Evolutionary conservation across 306 rosid species (phyloP), one percentile per base, ranked within the genome.

Genomic region (Cicer bijugum): DNA sequence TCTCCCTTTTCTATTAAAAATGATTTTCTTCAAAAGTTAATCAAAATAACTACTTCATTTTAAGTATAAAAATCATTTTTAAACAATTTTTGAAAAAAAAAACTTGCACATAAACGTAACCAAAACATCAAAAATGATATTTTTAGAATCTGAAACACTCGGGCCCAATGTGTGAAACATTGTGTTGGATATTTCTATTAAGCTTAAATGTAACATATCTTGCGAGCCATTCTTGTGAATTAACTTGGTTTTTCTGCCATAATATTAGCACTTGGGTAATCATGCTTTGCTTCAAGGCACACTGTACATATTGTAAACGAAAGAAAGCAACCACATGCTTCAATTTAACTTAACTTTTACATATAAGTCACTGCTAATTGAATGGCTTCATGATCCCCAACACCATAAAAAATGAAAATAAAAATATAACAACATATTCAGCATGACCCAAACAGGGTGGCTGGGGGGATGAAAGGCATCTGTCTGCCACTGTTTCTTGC

Each of bases 401-500:
- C 39, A 53, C 40, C 55, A 46, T 44, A 23, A 51, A 51, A 42
- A 42, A 23, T 63, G 1, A 42, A 15, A 8, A 33, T 7, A 11
- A 16, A 48, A 23, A 6, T 14, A 39, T 16, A 47, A 46, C 0
- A 47, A 50, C 2, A 17, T 4, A 45, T 45, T 56, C 53, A 20
- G 37, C 69, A 19, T 45, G 9, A 38, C 68, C 61, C 12, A 78
- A 62, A 14, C 65, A 39, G 14, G 35, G 35, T 70, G 37, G 59
- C 8, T 1, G 28, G 17, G 17, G 1, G 35, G 52, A 17, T 19
- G 75, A 6, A 48, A 20, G 11, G 61, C 11, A 67, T 40, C 1
- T 12, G 39, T 44, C 57, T 67, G 11, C 37, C 39, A 58, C 52
- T 44, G 66, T 48, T 39, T 33, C 37, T 23, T 75, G 67, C 40